A percentile compares a stretch with the other conserved stretches of the same genome.
These are phyloP conservation scores for Escallonia herrerae DNA, from an alignment of 129 eudicot genomes.

Conservation along the genomic window DNA sequence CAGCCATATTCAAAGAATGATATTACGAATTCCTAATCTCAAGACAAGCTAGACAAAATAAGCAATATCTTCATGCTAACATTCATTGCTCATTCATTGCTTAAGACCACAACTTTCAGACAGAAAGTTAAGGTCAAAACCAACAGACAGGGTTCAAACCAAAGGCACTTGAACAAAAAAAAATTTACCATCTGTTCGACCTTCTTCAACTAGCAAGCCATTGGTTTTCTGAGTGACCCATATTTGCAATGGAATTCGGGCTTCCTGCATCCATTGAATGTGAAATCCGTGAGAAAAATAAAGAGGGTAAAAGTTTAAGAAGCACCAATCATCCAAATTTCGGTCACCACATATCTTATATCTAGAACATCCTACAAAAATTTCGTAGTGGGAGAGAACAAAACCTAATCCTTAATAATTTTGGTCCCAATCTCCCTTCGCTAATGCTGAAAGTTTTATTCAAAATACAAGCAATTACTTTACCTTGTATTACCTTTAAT, in stretches of 20 bases:
- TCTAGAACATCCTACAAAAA: background rate
- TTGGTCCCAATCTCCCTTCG: too few species aligned
- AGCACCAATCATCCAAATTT: background rate
- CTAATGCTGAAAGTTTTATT: too few species aligned
- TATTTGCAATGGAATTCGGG: slow-evolving; percentile 75
- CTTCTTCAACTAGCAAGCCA: slow-evolving; percentile 65
- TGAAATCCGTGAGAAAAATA: background rate
- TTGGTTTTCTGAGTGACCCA: slow-evolving; percentile 83
- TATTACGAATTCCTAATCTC: too few species aligned
- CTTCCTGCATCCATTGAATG: slow-evolving; percentile 54
- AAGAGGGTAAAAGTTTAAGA: background rate
- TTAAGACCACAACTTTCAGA: too few species aligned
- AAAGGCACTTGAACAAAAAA: slow-evolving; percentile 7
- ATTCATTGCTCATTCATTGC: too few species aligned
- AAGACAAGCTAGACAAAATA: too few species aligned
- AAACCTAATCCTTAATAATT: too few species aligned
- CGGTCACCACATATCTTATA: background rate
- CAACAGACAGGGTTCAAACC: background rate
- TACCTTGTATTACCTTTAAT: too few species aligned
- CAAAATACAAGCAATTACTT: too few species aligned
- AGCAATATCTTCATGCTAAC: too few species aligned
- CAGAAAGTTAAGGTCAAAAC: background rate
- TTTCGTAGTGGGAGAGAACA: background rate
- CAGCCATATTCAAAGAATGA: too few species aligned
- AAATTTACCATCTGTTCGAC: slow-evolving; percentile 46